Evolutionary conservation across 1,284 basidiomycete genomes (phyloP), one percentile per base, ranked within the genome.

Genomic region (Cystobasidium pallidum): DNA sequence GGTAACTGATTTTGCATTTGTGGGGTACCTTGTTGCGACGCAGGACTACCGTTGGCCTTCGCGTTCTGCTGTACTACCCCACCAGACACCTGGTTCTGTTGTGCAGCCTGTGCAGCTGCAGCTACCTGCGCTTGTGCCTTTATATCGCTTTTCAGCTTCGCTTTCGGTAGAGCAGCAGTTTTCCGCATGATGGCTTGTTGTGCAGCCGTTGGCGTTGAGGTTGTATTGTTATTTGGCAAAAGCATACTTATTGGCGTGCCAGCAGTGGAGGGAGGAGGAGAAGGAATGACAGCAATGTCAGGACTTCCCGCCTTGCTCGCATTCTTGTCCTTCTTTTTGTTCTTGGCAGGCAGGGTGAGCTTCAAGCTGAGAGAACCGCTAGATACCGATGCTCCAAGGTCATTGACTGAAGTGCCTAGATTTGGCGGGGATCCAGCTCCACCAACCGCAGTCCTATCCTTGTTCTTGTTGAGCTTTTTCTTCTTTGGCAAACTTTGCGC

Each of bases 141-240:
- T 4, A 71, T 39, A 24, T 71, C 68, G 28, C 68, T 71, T 59
- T 71, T 71, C 30, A 71, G 49, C 36, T 71, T 71, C 8, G 68
- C 68, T 43, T 71, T 71, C 19, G 68, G 68, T 19, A 71, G 41
- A 64, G 39, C 47, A 10, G 68, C 68, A 21, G 68, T 64, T 47
- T 71, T 71, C 19, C 68, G 45, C 45, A 54, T 71, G 59, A 71
- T 71, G 15, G 61, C 68, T 47, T 71, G 68, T 32, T 71, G 68
- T 10, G 68, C 68, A 28, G 51, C 36, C 10, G 45, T 71, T 13
- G 68, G 59, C 4, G 45, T 39, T 2, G 54, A 58, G 1, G 19
- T 59, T 24, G 19, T 41, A 13, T 39, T 55, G n/a, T 34, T 32
- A 7, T 45, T 68, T 6, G 67, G 24, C 3, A 51, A 15, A 6